These are phyloP conservation scores for Diplodia mutila DNA, from an alignment of 2,329 filamentous ascomycete genomes.

Conservation along the genomic window DNA sequence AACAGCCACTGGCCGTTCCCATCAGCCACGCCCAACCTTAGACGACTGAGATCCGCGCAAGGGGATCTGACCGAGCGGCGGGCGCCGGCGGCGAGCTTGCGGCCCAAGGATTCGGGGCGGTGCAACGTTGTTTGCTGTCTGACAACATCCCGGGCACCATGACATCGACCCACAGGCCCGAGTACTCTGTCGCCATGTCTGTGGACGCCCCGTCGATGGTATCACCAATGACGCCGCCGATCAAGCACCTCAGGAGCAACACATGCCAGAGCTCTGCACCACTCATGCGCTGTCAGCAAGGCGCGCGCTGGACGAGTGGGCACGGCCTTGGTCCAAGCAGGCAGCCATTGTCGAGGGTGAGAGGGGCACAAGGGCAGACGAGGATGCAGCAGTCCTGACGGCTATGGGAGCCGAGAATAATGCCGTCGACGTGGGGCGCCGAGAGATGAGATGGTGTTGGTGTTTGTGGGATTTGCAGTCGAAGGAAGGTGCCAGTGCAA, in stretches of 20 bases:
- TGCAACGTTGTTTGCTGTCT: constrained; percentile 21
- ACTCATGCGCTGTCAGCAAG: constrained; percentile 19
- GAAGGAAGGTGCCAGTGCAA: not conserved
- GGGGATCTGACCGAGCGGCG: not conserved
- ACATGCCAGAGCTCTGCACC: constrained; percentile 19
- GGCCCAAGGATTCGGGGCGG: constrained; percentile 23
- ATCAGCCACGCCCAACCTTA: constrained; percentile 8
- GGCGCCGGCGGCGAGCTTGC: not conserved
- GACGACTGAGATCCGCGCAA: constrained; percentile 1
- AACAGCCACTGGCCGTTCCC: not conserved
- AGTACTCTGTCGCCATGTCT: not conserved
- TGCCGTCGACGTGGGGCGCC: not conserved
- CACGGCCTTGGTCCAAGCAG: not conserved
- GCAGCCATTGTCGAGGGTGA: not conserved
- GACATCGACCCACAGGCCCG: constrained; percentile 14
- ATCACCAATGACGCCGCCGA: constrained; percentile 8
- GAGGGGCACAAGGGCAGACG: constrained; percentile 4
- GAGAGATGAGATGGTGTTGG: not conserved
- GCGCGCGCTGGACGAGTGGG: constrained; percentile 3
- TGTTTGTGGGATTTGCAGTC: not conserved
- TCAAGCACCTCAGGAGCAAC: constrained; percentile 18
- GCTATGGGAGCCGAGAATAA: not conserved
- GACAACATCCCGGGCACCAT: constrained; percentile 10
- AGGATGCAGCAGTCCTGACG: not conserved
- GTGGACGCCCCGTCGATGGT: constrained; percentile 1